Base-by-base conservation (phyloP, 495 filamentous ascomycete genomes). In the Trichoderma virens region DNA sequence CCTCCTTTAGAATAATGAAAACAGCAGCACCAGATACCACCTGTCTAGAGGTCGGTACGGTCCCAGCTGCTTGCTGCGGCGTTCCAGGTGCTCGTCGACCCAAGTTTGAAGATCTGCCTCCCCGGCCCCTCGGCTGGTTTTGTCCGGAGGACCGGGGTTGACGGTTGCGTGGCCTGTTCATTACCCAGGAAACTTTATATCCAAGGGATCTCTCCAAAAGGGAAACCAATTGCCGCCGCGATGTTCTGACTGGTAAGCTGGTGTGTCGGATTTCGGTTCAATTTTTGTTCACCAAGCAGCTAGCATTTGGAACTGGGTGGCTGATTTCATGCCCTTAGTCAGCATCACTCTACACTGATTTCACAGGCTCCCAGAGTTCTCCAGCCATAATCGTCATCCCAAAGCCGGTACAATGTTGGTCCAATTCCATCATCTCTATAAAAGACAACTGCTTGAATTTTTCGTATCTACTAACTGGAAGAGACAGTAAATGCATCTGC, bases 1-100 rank as follows among this genome's bases (percentile, higher is more conserved):
- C 88, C 14, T 72, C 77, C 69, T 92, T 92, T 31, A 90, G 79
- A 3, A 90, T 76, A 28, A 92, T 89, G 63, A 85, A 86, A 63
- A 91, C 89, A 18, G 59, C 41, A 5, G 85, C 80, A 54, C 88
- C 88, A 9, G 76, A 76, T 11, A 80, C 51, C 23, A 89, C 82
- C 39, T 86, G 72, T 14, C 68, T 66, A 5, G 71, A 79, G 5
- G 67, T 81, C 11, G 85, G 85, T 1, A 87, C 80, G 38, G 35
- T 62, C 38, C 38, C 61, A 7, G 27, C 39, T 18, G 61, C 27
- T 30, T 41, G 61, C 62, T 66, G 63, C 28, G 64, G 25, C 65
- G 69, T 71, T 27, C 14, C 30, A 60, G 59, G 59, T 5, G 59
- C 31, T 39, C 31, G 28, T 13, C 31, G 59, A 16, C 59, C 35